Evolutionary conservation across 306 rosid species (phyloP), one percentile per base, ranked within the genome.

Genomic region (Trichosanthes truncata): DNA sequence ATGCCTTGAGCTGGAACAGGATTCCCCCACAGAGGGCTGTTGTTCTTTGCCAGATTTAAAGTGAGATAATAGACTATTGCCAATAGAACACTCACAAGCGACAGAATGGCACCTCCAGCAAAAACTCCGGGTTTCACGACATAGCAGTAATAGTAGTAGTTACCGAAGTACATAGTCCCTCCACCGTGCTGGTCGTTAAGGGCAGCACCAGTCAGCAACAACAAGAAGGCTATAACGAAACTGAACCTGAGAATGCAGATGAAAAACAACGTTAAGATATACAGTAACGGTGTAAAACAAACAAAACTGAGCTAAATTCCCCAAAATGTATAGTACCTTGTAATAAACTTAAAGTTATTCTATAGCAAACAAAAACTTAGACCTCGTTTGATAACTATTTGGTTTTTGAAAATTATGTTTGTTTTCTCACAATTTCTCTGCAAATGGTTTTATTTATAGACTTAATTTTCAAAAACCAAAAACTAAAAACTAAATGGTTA

Each of bases 101-200:
- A 84, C 74, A 95, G 71, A 76, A 88, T 0, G 11, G 98, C 87
- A 2, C 97, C 93, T 25, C 90, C 93, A 0, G 91, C 88, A 79
- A 95, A 93, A 46, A 95, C 97, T 63, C 98, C 93, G 0, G 91
- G 94, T 81, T 91, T 93, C 77, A 93, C 98, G 77, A 91, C 92
- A 69, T 89, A 91, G 84, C 98, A 93, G 83, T 88, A 87, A 85
- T 89, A 93, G 78, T 74, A 74, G 46, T 74, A 74, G 88, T 81
- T 84, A 62, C 96, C 94, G 7, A 93, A 90, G 87, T 93, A 91
- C 79, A 85, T 73, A 66, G 80, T 90, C 80, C 87, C 93, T 26
- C 87, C 72, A 4, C 92, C 90, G n/a, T 88, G 94, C 76, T 79
- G 86, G 73, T 87, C 93, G 31, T 93, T 90, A 38, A 93, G 87